Base-by-base conservation (phyloP, 371 early-diverging fungal genomes). In the Basidiobolus heterosporus region DNA sequence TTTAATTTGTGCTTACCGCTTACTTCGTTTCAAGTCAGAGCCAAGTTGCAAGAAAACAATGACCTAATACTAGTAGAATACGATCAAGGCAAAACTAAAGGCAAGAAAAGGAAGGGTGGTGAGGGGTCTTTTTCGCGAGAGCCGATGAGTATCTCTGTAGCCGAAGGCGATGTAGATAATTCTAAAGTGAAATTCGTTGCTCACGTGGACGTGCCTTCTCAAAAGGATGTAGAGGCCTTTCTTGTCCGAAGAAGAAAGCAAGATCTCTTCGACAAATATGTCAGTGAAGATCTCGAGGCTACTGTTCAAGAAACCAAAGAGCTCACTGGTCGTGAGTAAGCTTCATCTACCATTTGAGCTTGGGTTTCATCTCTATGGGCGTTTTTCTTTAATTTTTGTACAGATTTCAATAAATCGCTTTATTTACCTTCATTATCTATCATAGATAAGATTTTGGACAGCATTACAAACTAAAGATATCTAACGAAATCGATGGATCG, bases 211-310 rank as follows among this genome's bases (percentile, higher is more conserved):
- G 74, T 82, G 14, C 85, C 85, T 1, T 61, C 69, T 20, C 76
- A 78, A 51, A 66, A 76, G 46, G 81, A 85, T 38, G 69, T 88
- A n/a, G 85, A 83, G 50, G 72, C 63, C 36, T 84, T 75, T 58
- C 58, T 88, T 24, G 70, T 88, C 30, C 63, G 73, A 50, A 61
- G 77, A 57, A 59, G 80, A 52, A 70, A 72, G 65, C 73, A 80
- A 57, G 62, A 62, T 9, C 59, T 65, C 30, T 17, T 65, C 45
- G 65, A 65, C 22, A 53, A 60, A 16, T 65, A 58, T 35, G 54
- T 61, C 36, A 55, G 45, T 36, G 57, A 64, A 18, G 53, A 55
- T 18, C 30, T 30, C 9, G 30, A 30, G 9, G 30, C 30, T 9
- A 30, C 30, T 30, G 30, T 30, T 30, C 30, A 30, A 30, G 30